Percentiles rank a stretch among this genome's conserved stretches.
phyloP scores from a whole-genome alignment of 805 yeast species.

The Nakazawaea sp. region DNA sequence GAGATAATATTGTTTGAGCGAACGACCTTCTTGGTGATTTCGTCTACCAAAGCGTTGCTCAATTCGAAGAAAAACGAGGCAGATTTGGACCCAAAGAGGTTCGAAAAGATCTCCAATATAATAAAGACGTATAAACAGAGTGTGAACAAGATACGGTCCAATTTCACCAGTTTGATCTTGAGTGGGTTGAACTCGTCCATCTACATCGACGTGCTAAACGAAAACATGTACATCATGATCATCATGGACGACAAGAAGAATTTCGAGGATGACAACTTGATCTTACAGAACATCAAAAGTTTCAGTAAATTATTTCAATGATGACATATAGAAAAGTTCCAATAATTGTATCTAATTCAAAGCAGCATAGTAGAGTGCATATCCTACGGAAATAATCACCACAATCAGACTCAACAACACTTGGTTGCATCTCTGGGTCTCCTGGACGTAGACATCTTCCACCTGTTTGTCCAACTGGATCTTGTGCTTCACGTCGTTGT shows the following conservation, averaged over 20 bases:
- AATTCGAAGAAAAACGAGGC: conserved; percentile 11
- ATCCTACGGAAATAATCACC: neutral
- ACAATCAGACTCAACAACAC: neutral
- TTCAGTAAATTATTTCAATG: conserved; percentile 26
- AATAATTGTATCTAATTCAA: neutral
- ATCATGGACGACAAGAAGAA: conserved; percentile 22
- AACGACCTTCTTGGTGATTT: conserved; percentile 82
- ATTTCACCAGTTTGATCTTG: conserved; percentile 69
- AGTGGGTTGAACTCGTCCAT: conserved; percentile 40
- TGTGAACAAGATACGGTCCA: conserved; percentile 79
- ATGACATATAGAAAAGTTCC: neutral
- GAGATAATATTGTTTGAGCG: conserved; percentile 90
- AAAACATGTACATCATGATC: conserved; percentile 30
- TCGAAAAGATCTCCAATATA: conserved; percentile 89
- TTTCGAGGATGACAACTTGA: conserved; percentile 26
- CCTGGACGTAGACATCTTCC: conserved; percentile 2
- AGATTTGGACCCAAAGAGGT: conserved; percentile 80
- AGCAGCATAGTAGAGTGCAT: neutral
- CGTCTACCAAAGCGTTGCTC: conserved; percentile 38
- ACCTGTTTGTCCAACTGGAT: conserved; percentile 29
- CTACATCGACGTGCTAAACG: conserved; percentile 26
- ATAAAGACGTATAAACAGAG: conserved; percentile 93
- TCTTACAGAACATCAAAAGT: conserved; percentile 26
- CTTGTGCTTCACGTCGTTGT: conserved; percentile 36
- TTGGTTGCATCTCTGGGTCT: conserved; percentile 2